Evolutionary conservation across 2,329 filamentous ascomycete genomes (phyloP), one percentile per base, ranked within the genome.

Genomic region (Emmonsia crescens): DNA sequence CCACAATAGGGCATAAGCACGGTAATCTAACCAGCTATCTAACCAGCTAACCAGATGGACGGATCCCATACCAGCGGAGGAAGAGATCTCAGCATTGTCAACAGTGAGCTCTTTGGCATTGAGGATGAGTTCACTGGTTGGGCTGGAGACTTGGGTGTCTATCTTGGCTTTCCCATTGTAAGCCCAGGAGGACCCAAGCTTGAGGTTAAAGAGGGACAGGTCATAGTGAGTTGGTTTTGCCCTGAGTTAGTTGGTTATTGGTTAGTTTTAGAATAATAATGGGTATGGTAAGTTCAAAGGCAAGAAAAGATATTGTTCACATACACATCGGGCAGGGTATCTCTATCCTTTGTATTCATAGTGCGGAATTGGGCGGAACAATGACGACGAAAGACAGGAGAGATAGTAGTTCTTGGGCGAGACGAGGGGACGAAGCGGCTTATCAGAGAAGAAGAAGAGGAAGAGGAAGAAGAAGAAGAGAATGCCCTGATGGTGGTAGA

Each of bases 121-220:
- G 74, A 97, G 79, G 49, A 89, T 84, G 64, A 99, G 85, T 67
- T 91, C 83, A 70, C 84, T 89, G 66, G 88, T 88, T 40, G 86
- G 78, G 72, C 87, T 85, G 67, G 82, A 81, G 73, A 97, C 82
- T 63, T 88, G 84, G 63, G 87, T 82, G 67, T 88, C 83, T 73
- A 99, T 95, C 66, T 85, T 88, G 65, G 96, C 89, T 24, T 82
- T 85, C 66, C 94, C 94, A 77, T 93, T 85, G 79, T 93, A 99
- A 63, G 83, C 85, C 86, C 93, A 96, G 63, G 78, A 78, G 61
- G 83, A 83, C 65, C 83, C 82, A 60, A 85, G 77, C 68, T 96
- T 87, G 66, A 99, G 79, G 68, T 94, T 87, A 71, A 82, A 85
- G 68, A 99, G 83, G 61, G 87, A 90, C 66, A 99, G 81, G 70